Evolutionary conservation across 352 stramenopile species (phyloP).

Genomic region (Pythium chondricola): DNA sequence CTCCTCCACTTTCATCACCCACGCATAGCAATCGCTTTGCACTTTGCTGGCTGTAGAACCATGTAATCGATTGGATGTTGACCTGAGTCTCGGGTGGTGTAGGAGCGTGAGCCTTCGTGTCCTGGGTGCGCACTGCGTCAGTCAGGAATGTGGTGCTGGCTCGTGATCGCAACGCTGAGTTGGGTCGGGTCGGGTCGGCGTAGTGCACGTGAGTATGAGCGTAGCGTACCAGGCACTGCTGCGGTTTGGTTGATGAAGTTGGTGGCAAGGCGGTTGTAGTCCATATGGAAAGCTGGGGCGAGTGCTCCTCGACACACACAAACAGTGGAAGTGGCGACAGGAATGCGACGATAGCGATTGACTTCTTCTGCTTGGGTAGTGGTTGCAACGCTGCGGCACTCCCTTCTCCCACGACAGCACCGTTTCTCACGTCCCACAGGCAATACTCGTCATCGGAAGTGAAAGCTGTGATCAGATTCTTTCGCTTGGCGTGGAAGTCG

Average conservation of each 20-base stretch:
- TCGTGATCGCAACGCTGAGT: neutral
- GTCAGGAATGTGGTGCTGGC: conserved; percentile 17
- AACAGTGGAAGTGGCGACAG: conserved; percentile 39
- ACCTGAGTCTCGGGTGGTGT: neutral
- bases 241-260: conserved; percentile 9
- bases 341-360: conserved; percentile 26
- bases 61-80: conserved; percentile 19
- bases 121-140: too few relatives aligned
- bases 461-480: conserved; percentile 28
- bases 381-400: neutral
- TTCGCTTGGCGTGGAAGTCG: conserved; percentile 20
- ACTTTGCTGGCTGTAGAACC: conserved; percentile 18
- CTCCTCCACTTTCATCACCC: conserved; percentile 32
- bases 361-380: neutral
- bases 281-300: conserved; percentile 32
- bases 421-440: conserved; percentile 43
- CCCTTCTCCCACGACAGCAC: conserved; percentile 22
- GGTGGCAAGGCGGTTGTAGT: conserved; percentile 24
- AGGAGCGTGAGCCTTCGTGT: conserved; percentile 2
- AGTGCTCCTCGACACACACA: conserved; percentile 26
- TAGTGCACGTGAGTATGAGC: conserved; percentile 10
- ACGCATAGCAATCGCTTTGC: conserved; percentile 26
- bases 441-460: conserved; percentile 29
- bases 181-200: too few relatives aligned
- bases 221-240: conserved; percentile 19